Percentiles rank a stretch among this genome's conserved stretches.
Conservation (phyloP, 768 basidiomycete genomes). For the Imleria badia region DNA sequence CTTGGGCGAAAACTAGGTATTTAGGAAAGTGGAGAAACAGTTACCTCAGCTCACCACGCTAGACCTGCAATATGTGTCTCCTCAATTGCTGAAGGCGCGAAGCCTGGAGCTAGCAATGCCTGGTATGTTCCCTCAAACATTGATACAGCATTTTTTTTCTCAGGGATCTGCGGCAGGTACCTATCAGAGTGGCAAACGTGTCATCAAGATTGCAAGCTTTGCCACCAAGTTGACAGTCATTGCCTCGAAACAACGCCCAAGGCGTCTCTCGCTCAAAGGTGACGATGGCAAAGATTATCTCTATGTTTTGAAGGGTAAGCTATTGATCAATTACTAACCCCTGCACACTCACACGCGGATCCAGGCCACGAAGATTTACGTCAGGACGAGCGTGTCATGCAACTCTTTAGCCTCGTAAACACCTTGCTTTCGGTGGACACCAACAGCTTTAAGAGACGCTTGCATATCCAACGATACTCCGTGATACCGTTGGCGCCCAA, state of each 20-base stretch:
- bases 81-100: slow-evolving; percentile 82
- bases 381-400: slow-evolving; percentile 99
- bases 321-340: too few relatives aligned
- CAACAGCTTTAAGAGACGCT: slow-evolving; percentile 91
- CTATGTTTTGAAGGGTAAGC: slow-evolving; percentile 82
- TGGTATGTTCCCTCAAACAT: slow-evolving; percentile 44
- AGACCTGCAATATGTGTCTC: slow-evolving; percentile 97
- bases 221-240: slow-evolving; percentile 90
- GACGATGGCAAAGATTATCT: slow-evolving; percentile 93
- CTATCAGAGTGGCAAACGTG: slow-evolving; percentile 83
- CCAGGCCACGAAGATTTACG: slow-evolving; percentile 97
- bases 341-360: neutral
- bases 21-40: slow-evolving; percentile 95
- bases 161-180: slow-evolving; percentile 54
- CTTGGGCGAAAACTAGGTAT: slow-evolving; percentile 55
- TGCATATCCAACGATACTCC: slow-evolving; percentile 91
- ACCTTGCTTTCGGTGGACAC: slow-evolving; percentile 91
- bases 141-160: neutral
- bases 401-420: slow-evolving; percentile 96
- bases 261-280: slow-evolving; percentile 82
- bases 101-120: slow-evolving; percentile 96
- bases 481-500: slow-evolving; percentile 96
- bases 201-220: slow-evolving; percentile 83
- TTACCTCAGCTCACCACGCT: slow-evolving; percentile 84
- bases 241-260: slow-evolving; percentile 93